phyloP scores from a whole-genome alignment of 305 asterid genomes.

The Solanum hybrid region DNA sequence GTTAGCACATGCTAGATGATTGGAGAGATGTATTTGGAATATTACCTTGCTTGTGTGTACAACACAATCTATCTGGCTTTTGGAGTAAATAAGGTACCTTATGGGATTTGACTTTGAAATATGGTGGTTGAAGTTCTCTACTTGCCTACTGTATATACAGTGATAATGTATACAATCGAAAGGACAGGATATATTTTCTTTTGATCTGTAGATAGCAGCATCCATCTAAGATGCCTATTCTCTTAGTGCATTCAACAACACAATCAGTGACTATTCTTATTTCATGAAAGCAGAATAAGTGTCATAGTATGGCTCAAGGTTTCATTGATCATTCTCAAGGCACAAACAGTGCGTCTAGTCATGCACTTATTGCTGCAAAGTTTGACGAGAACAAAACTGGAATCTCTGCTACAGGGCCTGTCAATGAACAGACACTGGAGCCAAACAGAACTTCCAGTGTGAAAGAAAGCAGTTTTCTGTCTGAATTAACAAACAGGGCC shows the following conservation, averaged over 20 bases:
- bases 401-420: constrained; percentile 32
- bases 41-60: background rate
- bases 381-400: constrained; percentile 42
- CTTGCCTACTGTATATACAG: background rate
- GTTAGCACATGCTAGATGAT: background rate
- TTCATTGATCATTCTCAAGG: constrained; percentile 42
- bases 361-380: constrained; percentile 39
- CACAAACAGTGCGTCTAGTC: constrained; percentile 34
- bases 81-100: background rate
- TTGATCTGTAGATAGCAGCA: background rate
- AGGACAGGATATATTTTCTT: background rate
- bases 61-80: background rate
- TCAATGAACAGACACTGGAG: constrained; percentile 54
- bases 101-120: background rate
- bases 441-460: constrained; percentile 45
- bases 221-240: background rate
- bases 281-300: constrained; percentile 42
- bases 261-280: constrained; percentile 5
- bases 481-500: constrained; percentile 34
- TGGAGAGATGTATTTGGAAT: background rate
- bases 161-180: background rate
- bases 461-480: constrained; percentile 38
- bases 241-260: background rate
- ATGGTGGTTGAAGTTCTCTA: background rate
- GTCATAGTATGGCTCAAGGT: constrained; percentile 38